Conservation (phyloP, 306 rosid species). For the Vigna trinervia region DNA sequence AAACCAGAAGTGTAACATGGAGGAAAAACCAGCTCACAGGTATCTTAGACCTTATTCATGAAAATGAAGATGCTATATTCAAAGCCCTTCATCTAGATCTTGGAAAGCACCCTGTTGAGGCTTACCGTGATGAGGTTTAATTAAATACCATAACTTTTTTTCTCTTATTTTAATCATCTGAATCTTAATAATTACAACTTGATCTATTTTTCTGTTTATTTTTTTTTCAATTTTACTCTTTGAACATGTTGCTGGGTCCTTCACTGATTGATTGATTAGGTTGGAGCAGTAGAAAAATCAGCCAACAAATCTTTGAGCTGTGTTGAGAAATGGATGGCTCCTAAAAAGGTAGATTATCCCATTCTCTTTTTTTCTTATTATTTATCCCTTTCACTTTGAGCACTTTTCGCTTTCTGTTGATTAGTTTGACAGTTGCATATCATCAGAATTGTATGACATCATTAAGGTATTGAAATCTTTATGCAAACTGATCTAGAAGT, state of each 20-base stretch:
- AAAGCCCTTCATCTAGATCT: slow-evolving; percentile 79
- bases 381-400: not conserved
- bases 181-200: not conserved
- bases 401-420: not conserved
- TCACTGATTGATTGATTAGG: slow-evolving; percentile 43
- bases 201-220: not conserved
- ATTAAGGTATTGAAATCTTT: not conserved
- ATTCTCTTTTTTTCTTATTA: not conserved
- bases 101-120: slow-evolving; percentile 81
- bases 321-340: slow-evolving; percentile 78
- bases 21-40: slow-evolving; percentile 75
- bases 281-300: slow-evolving; percentile 76
- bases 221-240: not conserved
- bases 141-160: not conserved
- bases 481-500: not conserved
- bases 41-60: slow-evolving; percentile 60
- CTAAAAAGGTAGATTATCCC: slow-evolving; percentile 55
- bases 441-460: not conserved
- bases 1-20: slow-evolving; percentile 70
- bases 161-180: not conserved
- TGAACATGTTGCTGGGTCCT: not conserved
- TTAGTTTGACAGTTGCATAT: not conserved
- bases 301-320: slow-evolving; percentile 49
- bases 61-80: slow-evolving; percentile 63
- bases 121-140: slow-evolving; percentile 82